A percentile compares a stretch with the other conserved stretches of the same genome.
phyloP scores from a whole-genome alignment of 768 basidiomycete genomes.

The Termitomyces sp. region DNA sequence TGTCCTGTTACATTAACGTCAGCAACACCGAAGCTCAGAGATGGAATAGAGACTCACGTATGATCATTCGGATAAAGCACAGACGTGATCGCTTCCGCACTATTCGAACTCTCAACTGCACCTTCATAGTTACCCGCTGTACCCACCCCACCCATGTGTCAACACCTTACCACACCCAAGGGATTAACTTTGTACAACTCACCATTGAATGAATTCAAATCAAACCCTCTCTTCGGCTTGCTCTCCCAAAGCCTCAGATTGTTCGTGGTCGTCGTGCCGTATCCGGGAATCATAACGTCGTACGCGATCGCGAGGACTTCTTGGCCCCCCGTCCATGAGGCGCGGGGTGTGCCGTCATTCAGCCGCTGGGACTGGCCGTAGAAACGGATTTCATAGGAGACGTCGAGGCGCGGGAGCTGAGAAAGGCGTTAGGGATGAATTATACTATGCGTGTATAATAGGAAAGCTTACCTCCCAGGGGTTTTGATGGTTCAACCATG shows the following conservation, averaged over 20 bases:
- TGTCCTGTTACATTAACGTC: constrained; percentile 22
- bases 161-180: background rate
- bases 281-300: constrained; percentile 93
- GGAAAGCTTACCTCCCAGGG: constrained; percentile 64
- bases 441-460: background rate
- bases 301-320: constrained; percentile 93
- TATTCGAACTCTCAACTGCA: constrained; percentile 84
- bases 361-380: constrained; percentile 79
- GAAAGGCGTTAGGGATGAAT: background rate
- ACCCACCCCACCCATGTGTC: background rate
- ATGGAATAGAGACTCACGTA: constrained; percentile 39
- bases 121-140: constrained; percentile 90
- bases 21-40: background rate
- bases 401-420: constrained; percentile 74
- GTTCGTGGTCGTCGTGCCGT: constrained; percentile 80
- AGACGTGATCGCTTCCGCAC: constrained; percentile 90
- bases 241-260: constrained; percentile 85
- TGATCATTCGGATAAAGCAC: constrained; percentile 97
- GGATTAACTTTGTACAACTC: background rate
- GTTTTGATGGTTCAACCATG: constrained; percentile 86
- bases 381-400: constrained; percentile 83
- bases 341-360: constrained; percentile 54
- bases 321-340: constrained; percentile 83
- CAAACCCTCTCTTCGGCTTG: constrained; percentile 87
- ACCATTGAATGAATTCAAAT: constrained; percentile 95